Percentiles rank a stretch among this genome's conserved stretches.
phyloP scores from a whole-genome alignment of 306 rosid species.

The Vicia villosa region DNA sequence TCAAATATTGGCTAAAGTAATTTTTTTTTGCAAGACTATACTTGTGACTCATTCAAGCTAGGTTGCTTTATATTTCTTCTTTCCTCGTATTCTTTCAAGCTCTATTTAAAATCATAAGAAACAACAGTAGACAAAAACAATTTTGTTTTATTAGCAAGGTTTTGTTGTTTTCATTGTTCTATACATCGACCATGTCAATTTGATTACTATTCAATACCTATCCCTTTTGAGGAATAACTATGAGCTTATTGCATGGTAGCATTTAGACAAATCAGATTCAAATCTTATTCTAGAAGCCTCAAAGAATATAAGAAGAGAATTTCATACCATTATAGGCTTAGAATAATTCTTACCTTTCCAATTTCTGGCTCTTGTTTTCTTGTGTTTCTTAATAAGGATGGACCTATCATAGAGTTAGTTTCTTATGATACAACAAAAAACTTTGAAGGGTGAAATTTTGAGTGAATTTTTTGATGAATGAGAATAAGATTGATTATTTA shows the following conservation, averaged over 20 bases:
- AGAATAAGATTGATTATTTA: slow-evolving; percentile 48
- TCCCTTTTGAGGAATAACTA: slow-evolving; percentile 36
- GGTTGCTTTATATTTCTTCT: slow-evolving; percentile 27
- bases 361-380: slow-evolving; percentile 26
- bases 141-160: slow-evolving; percentile 26
- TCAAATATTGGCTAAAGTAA: too few relatives aligned
- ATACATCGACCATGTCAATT: slow-evolving; percentile 53
- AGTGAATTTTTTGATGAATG: slow-evolving; percentile 53
- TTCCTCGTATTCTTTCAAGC: slow-evolving; percentile 23
- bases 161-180: slow-evolving; percentile 46
- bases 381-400: slow-evolving; percentile 1
- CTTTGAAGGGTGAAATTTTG: not conserved
- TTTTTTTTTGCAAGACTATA: too few relatives aligned
- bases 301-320: slow-evolving; percentile 47
- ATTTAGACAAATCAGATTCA: slow-evolving; percentile 52
- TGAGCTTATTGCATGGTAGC: slow-evolving; percentile 36
- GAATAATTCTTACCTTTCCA: slow-evolving; percentile 38
- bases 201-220: slow-evolving; percentile 41
- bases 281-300: slow-evolving; percentile 55
- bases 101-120: slow-evolving; percentile 37
- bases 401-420: slow-evolving; percentile 24
- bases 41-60: slow-evolving; percentile 27
- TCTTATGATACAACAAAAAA: slow-evolving; percentile 15
- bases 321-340: slow-evolving; percentile 40
- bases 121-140: slow-evolving; percentile 37